Evolutionary conservation across 1,284 basidiomycete species (phyloP).

Genomic region (Cerioporus squamosus): DNA sequence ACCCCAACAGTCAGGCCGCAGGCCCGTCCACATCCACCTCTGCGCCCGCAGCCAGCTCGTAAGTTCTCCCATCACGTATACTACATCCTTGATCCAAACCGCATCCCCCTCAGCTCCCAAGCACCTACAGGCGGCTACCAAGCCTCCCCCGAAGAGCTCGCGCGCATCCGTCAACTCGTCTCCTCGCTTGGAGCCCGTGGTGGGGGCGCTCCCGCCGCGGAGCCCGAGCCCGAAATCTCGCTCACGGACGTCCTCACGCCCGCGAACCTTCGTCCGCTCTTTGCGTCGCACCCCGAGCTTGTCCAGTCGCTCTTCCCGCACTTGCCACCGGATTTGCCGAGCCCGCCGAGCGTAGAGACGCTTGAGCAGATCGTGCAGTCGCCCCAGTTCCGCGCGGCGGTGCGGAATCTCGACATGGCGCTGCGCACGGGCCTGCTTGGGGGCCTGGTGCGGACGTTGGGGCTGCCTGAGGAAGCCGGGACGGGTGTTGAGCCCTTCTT

Average conservation of each 20-base stretch:
- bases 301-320: constrained; percentile 74
- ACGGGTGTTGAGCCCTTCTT: constrained; percentile 73
- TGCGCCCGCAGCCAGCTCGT: constrained; percentile 24
- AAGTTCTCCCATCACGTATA: constrained; percentile 1
- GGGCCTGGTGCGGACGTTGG: constrained; percentile 71
- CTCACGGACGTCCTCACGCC: constrained; percentile 78
- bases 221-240: constrained; percentile 53
- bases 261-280: constrained; percentile 67
- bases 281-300: constrained; percentile 67
- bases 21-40: constrained; percentile 40
- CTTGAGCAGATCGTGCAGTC: constrained; percentile 59
- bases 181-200: constrained; percentile 25
- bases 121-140: constrained; percentile 18
- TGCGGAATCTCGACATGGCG: constrained; percentile 76
- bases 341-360: constrained; percentile 64
- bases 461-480: constrained; percentile 80
- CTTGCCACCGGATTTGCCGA: constrained; percentile 73
- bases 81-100: neutral
- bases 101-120: constrained; percentile 16
- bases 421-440: constrained; percentile 76
- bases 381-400: constrained; percentile 63
- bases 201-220: constrained; percentile 3
- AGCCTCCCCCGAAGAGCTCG: constrained; percentile 31
- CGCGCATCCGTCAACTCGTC: constrained; percentile 31
- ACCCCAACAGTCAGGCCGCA: constrained; percentile 22